A percentile compares a stretch with the other conserved stretches of the same genome.
These are phyloP conservation scores for Strobilomyces dryophilus DNA, from an alignment of 768 basidiomycete species.

Conservation along the genomic window DNA sequence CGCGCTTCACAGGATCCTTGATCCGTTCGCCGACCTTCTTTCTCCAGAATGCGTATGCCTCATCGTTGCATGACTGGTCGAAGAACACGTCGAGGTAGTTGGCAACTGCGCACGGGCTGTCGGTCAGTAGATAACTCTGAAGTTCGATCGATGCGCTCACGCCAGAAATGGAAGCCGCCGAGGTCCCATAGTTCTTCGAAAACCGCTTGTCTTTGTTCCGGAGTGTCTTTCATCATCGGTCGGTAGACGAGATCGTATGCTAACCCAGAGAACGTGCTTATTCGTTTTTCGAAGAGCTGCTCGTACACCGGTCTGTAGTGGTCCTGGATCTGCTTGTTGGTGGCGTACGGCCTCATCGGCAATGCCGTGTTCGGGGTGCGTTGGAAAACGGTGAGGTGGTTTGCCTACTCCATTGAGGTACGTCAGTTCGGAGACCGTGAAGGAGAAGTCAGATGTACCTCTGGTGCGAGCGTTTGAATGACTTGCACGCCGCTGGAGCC, in stretches of 20 bases:
- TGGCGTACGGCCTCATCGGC: slow-evolving; percentile 4
- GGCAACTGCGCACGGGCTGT: background rate
- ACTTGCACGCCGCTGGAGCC: background rate
- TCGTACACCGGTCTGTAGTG: slow-evolving; percentile 6
- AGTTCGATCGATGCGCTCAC: background rate
- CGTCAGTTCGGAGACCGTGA: background rate
- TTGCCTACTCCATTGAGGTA: background rate
- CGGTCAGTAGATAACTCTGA: background rate
- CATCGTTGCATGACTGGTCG: slow-evolving; percentile 6
- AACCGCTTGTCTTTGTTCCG: slow-evolving; percentile 1
- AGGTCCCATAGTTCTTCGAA: slow-evolving; percentile 7
- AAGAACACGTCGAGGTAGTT: background rate
- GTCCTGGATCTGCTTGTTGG: slow-evolving; percentile 9
- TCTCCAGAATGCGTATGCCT: background rate
- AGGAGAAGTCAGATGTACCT: background rate
- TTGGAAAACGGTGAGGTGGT: slow-evolving; percentile 10
- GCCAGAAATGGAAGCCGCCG: slow-evolving; percentile 6
- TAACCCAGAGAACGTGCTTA: slow-evolving; percentile 1
- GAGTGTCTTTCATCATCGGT: slow-evolving; percentile 8
- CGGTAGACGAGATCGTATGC: slow-evolving; percentile 1
- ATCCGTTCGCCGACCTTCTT: slow-evolving; percentile 7
- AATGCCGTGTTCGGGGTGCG: slow-evolving; percentile 6
- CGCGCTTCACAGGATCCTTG: slow-evolving; percentile 8
- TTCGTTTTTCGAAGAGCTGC: slow-evolving; percentile 3
- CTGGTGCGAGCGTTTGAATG: slow-evolving; percentile 2